These are phyloP conservation scores for Xerocomus potaroensis DNA, from an alignment of 768 basidiomycete genomes.

Conservation along the genomic window DNA sequence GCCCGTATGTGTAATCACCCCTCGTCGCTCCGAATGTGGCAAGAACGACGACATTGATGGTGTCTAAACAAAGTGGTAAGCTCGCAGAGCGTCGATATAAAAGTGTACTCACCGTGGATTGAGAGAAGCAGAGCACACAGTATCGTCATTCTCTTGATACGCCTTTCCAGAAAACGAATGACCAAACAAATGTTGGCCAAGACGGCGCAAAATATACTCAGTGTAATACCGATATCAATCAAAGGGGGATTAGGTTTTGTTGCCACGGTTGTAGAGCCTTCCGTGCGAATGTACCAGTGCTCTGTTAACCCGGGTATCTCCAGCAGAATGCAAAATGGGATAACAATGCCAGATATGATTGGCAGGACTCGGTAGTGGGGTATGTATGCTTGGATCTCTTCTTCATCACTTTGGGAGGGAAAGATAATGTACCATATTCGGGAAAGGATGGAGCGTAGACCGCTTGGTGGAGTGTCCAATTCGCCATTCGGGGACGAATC, in stretches of 20 bases:
- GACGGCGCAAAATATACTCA: constrained; percentile 67
- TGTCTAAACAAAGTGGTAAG: constrained; percentile 39
- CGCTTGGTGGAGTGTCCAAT: background rate
- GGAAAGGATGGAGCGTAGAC: constrained; percentile 4
- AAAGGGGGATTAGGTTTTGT: constrained; percentile 50
- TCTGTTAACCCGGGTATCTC: constrained; percentile 79
- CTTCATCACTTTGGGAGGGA: constrained; percentile 21
- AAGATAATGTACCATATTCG: constrained; percentile 6
- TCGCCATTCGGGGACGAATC: background rate
- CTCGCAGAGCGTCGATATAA: background rate
- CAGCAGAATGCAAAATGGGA: constrained; percentile 77
- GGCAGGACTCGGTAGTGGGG: constrained; percentile 63
- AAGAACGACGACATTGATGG: constrained; percentile 61
- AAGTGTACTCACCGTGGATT: constrained; percentile 53
- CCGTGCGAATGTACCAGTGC: constrained; percentile 65
- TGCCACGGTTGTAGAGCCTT: constrained; percentile 38
- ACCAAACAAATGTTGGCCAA: constrained; percentile 67
- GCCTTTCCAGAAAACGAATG: constrained; percentile 66
- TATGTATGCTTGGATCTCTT: constrained; percentile 33
- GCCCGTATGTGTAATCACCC: constrained; percentile 67
- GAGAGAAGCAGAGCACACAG: constrained; percentile 61
- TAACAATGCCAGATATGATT: constrained; percentile 61
- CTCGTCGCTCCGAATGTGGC: constrained; percentile 57
- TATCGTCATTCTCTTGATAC: constrained; percentile 59
- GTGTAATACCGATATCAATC: constrained; percentile 54